Conservation (phyloP, 2,329 filamentous ascomycete species). For the Cryphonectria parasitica region DNA sequence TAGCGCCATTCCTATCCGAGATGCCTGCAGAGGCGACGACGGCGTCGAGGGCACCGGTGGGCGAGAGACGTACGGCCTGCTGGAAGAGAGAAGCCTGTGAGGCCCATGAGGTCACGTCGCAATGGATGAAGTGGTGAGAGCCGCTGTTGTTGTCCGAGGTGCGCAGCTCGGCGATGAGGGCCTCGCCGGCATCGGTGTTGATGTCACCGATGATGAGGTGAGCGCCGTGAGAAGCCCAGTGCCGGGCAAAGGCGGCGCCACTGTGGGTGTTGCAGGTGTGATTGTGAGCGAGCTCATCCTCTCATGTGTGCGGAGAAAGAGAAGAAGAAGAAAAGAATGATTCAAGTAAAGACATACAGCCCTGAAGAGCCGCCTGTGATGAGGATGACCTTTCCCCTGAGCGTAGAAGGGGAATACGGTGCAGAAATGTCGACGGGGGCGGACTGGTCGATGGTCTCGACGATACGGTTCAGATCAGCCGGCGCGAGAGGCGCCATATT, state of each 20-base stretch:
- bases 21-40: constrained; percentile 72
- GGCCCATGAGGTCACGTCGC: constrained; percentile 68
- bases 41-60: constrained; percentile 60
- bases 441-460: constrained; percentile 38
- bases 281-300: background rate
- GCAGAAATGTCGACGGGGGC: constrained; percentile 49
- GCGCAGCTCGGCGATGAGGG: constrained; percentile 57
- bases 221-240: constrained; percentile 60
- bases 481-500: constrained; percentile 37
- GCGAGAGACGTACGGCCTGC: constrained; percentile 56
- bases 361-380: constrained; percentile 69
- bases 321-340: background rate
- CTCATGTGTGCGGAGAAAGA: background rate
- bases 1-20: constrained; percentile 42
- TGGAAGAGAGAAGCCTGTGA: constrained; percentile 68
- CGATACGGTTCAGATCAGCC: constrained; percentile 30
- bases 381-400: constrained; percentile 61
- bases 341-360: constrained; percentile 38
- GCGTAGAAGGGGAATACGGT: constrained; percentile 48
- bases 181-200: constrained; percentile 56
- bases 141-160: constrained; percentile 40
- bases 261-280: background rate
- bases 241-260: constrained; percentile 56
- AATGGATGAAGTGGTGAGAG: constrained; percentile 61
- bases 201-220: constrained; percentile 68